Evolutionary conservation across 345 rosid genomes (phyloP), one percentile per base, ranked within the genome.

Genomic region (Lepidium didymum): DNA sequence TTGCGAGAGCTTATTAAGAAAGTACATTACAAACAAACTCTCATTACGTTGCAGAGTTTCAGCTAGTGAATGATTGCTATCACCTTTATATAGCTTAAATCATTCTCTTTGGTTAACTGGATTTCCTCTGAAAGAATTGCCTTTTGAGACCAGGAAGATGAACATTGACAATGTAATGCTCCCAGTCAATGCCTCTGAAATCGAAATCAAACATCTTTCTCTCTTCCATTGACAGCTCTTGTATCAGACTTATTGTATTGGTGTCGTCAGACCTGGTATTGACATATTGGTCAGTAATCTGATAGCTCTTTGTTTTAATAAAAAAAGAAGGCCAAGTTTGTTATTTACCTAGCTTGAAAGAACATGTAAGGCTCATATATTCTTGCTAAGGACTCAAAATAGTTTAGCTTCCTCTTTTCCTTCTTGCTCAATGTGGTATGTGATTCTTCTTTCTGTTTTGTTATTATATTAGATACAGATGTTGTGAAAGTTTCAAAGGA

Each of bases 171-270:
- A 85, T 47, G 65, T 73, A 81, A 66, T 81, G 33, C 67, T 67
- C 43, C 83, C 85, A 85, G 36, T 76, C 68, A 46, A 83, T 67
- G 72, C 56, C 27, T 33, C 53, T 64, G n/a, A 62, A 6, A 46
- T 83, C 74, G 2, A 79, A 62, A 1, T 57, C 75, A 45, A 80
- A 81, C 16, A 29, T 68, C 16, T 27, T 51, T 56, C 5, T 54
- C 72, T 82, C 89, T 66, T 79, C 81, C 8, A 3, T 18, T 10
- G 81, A 72, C 78, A 76, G 23, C 5, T 72, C 70, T 8, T 60
- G 43, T 14, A 76, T 57, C 45, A 81, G 43, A 44, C 53, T 81
- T 10, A 43, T 47, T 2, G 62, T 73, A 21, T 79, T 77, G 13
- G 27, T 59, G 12, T 57, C 70, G 16, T 85, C 82, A 31, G 69